A percentile compares a stretch with the other conserved stretches of the same genome.
Evolutionary conservation across 305 asterid species (phyloP).

Genomic region (Petunia hybrid): DNA sequence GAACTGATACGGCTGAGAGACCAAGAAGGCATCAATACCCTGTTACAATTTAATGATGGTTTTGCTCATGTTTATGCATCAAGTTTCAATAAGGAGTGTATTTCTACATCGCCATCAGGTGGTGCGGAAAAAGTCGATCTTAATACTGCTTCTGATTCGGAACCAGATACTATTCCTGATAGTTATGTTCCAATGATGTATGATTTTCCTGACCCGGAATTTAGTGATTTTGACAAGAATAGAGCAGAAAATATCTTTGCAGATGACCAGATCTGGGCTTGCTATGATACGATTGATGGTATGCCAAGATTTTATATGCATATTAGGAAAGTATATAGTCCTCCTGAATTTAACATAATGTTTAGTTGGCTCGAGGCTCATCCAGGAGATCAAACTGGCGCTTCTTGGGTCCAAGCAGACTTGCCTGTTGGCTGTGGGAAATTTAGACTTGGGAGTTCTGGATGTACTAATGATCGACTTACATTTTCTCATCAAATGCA

Average conservation of each 20-base stretch:
- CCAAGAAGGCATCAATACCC: not conserved
- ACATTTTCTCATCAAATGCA: slow-evolving; percentile 74
- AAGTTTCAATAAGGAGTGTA: not conserved
- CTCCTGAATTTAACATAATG: slow-evolving; percentile 57
- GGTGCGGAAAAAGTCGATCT: slow-evolving; percentile 40
- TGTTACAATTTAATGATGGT: not conserved
- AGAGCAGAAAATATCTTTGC: slow-evolving; percentile 53
- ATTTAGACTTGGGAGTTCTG: slow-evolving; percentile 53
- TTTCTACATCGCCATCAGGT: not conserved
- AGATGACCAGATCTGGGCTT: slow-evolving; percentile 77
- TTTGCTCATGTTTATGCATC: not conserved
- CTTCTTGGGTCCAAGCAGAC: slow-evolving; percentile 53
- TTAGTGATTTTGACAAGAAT: slow-evolving; percentile 62
- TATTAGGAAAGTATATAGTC: slow-evolving; percentile 50
- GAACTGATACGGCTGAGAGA: not conserved
- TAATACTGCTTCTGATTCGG: slow-evolving; percentile 47
- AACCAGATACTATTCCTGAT: slow-evolving; percentile 19
- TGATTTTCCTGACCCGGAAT: slow-evolving; percentile 68
- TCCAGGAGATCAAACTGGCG: slow-evolving; percentile 48
- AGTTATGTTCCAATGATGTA: slow-evolving; percentile 9
- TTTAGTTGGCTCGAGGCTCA: slow-evolving; percentile 76
- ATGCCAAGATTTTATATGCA: slow-evolving; percentile 84
- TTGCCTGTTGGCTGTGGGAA: slow-evolving; percentile 82
- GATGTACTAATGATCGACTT: slow-evolving; percentile 34
- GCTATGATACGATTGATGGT: slow-evolving; percentile 64